Base-by-base conservation (phyloP, 148 eudicot species). In the Rhododendron ferrugineum region DNA sequence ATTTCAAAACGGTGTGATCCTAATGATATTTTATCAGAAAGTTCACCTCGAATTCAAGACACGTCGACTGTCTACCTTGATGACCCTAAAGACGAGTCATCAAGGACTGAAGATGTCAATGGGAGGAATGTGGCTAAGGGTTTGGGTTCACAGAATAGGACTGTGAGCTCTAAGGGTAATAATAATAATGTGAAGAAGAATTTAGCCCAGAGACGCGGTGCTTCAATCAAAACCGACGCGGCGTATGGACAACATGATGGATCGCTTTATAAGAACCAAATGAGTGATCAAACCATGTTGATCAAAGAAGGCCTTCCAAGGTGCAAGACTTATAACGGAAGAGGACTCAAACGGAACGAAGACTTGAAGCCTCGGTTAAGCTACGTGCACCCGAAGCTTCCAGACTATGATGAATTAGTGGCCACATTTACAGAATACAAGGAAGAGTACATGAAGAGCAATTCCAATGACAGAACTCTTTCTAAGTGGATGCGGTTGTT, bases 301-400 rank as follows among this genome's bases (percentile, higher is more conserved):
- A 40, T 54, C n/a, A 80, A 34, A 46, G 72, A 37, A 74, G 46
- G 44, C 23, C 20, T 34, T 36, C 7, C 78, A 16, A 36, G 44
- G 16, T 4, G 22, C 84, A 58, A 44, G 46, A 79, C 64, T 34
- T 23, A 46, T 54, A 34, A 16, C 14, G 80, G n/a, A 58, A 13
- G 11, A n/a, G 26, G 23, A 60, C 66, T 49, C 32, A 78, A 42
- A n/a, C 82, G 49, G 34, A 83, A 62, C 14, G 78, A 75, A 60
- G 85, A 86, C 6, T 49, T 44, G 14, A 36, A 80, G 54, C 56
- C 88, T 20, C 37, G 81, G 28, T 84, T 84, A 15, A 74, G 88
- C 83, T 76, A 84, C 34, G 90, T 86, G 23, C 88, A 89, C 64
- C 90, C 90, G 16, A 89, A 89, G 87, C 88, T 89, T 64, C 90